These are phyloP conservation scores for Suhomyces vadensis DNA, from an alignment of 805 yeast species.

Conservation along the genomic window DNA sequence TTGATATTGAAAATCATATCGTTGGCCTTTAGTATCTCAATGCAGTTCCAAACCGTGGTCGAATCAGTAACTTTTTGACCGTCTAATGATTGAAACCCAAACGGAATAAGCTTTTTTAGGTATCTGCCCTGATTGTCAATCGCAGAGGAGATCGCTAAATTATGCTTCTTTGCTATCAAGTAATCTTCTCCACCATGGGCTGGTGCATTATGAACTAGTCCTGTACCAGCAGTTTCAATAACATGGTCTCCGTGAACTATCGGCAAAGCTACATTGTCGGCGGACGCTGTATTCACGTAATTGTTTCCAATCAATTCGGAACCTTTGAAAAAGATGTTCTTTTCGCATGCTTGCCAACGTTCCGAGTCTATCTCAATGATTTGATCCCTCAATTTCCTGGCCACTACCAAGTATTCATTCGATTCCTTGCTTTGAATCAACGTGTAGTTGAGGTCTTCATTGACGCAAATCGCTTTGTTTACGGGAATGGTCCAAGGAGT, in stretches of 20 bases:
- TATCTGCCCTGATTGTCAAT: conserved; percentile 77
- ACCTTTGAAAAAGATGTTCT: conserved; percentile 19
- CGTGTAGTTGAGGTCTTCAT: conserved; percentile 59
- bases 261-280: conserved; percentile 46
- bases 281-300: conserved; percentile 59
- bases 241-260: conserved; percentile 82
- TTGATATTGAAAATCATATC: conserved; percentile 52
- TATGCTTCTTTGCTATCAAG: conserved; percentile 58
- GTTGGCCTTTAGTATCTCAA: conserved; percentile 45
- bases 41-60: conserved; percentile 46
- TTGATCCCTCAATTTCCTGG: conserved; percentile 45
- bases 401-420: conserved; percentile 57
- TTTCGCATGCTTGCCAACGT: background rate
- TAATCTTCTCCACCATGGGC: conserved; percentile 98
- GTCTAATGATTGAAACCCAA: conserved; percentile 43
- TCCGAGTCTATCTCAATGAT: conserved; percentile 32
- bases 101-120: conserved; percentile 49
- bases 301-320: conserved; percentile 24
- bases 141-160: conserved; percentile 66
- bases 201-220: conserved; percentile 95
- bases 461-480: conserved; percentile 78
- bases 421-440: conserved; percentile 30
- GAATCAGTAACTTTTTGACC: conserved; percentile 41
- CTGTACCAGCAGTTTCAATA: conserved; percentile 81
- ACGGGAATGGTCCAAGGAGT: conserved; percentile 98